These are phyloP conservation scores for Aureobasidium namibiae DNA, from an alignment of 2,329 filamentous ascomycete genomes.

Conservation along the genomic window DNA sequence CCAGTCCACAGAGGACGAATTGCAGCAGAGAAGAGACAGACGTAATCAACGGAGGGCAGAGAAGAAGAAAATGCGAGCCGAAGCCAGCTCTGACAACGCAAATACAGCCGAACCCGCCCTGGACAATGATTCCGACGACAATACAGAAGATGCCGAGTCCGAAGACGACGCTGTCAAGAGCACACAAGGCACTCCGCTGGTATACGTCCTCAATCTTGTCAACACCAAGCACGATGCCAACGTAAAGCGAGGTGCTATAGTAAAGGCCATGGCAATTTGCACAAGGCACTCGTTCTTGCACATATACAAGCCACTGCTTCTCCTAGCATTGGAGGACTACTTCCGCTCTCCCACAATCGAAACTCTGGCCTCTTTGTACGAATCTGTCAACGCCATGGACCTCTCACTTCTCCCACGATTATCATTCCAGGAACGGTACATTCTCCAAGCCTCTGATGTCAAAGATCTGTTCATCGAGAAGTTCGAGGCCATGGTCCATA, in stretches of 20 bases:
- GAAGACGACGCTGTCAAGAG: slow-evolving; percentile 46
- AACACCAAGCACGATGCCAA: slow-evolving; percentile 96
- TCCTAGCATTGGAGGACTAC: slow-evolving; percentile 91
- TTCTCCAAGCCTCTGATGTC: slow-evolving; percentile 83
- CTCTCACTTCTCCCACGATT: slow-evolving; percentile 84
- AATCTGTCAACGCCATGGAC: slow-evolving; percentile 94
- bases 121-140: slow-evolving; percentile 44
- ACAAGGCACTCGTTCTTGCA: slow-evolving; percentile 95
- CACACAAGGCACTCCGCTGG: slow-evolving; percentile 77
- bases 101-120: slow-evolving; percentile 43
- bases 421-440: slow-evolving; percentile 72
- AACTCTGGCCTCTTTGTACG: slow-evolving; percentile 79
- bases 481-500: slow-evolving; percentile 88
- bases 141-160: slow-evolving; percentile 36
- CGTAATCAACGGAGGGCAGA: slow-evolving; percentile 32
- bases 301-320: slow-evolving; percentile 94
- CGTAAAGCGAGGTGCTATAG: slow-evolving; percentile 84
- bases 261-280: slow-evolving; percentile 98
- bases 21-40: slow-evolving; percentile 34
- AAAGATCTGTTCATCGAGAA: slow-evolving; percentile 97
- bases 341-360: slow-evolving; percentile 86
- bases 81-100: slow-evolving; percentile 39
- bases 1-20: slow-evolving; percentile 55
- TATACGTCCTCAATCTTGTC: slow-evolving; percentile 94
- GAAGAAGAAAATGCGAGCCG: slow-evolving; percentile 24